Conservation (phyloP, 2,329 filamentous ascomycete genomes). For the Penicillium janthinellum region DNA sequence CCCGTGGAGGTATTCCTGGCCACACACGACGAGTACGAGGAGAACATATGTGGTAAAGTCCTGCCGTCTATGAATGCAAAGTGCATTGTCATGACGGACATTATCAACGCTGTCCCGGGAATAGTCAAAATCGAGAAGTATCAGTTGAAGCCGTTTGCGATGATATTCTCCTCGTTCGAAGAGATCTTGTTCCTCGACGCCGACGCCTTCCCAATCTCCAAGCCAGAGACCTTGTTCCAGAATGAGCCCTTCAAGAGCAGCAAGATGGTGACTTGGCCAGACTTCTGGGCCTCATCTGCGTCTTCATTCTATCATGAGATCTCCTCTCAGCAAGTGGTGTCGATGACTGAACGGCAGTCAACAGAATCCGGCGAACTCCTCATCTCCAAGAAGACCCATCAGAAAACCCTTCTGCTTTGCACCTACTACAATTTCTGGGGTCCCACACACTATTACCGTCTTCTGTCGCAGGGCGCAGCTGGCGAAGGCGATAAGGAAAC, state of each 20-base stretch:
- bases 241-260: conserved; percentile 44
- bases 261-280: conserved; percentile 35
- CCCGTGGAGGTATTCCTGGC: conserved; percentile 26
- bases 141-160: conserved; percentile 50
- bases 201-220: conserved; percentile 47
- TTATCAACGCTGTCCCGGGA: conserved; percentile 35
- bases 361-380: conserved; percentile 54
- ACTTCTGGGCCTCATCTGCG: conserved; percentile 46
- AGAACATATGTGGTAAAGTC: conserved; percentile 45
- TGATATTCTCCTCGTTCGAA: conserved; percentile 53
- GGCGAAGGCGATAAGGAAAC: conserved; percentile 55
- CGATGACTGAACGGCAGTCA: conserved; percentile 35
- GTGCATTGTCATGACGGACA: conserved; percentile 47
- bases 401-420: conserved; percentile 51
- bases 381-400: conserved; percentile 52
- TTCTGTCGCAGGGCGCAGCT: conserved; percentile 37
- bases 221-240: conserved; percentile 45
- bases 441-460: conserved; percentile 52
- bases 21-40: conserved; percentile 40
- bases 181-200: conserved; percentile 52
- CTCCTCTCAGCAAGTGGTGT: conserved; percentile 35
- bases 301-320: conserved; percentile 50
- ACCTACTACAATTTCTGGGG: conserved; percentile 60
- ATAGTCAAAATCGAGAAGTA: conserved; percentile 40
- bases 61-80: conserved; percentile 45